A percentile compares a stretch with the other conserved stretches of the same genome.
Evolutionary conservation across 345 rosid genomes (phyloP).

Genomic region (Brassica juncea): DNA sequence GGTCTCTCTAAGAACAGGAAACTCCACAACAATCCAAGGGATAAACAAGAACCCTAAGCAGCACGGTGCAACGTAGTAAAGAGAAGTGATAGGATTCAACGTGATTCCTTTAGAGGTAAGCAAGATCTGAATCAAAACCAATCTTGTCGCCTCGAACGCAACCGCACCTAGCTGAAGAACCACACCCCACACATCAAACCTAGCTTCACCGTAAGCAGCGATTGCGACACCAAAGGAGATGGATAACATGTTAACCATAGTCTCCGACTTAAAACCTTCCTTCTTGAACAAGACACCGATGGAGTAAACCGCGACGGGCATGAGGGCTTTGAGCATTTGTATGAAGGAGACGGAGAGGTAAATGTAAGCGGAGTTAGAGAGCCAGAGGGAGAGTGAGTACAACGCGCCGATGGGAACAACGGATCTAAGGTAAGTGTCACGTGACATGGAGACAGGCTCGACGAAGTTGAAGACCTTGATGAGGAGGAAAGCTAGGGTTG

Average conservation of each 20-base stretch:
- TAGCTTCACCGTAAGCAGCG: neutral
- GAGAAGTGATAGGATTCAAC: neutral
- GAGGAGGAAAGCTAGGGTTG: neutral
- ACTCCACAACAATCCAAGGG: constrained; percentile 6
- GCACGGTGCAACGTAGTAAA: neutral
- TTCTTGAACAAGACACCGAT: neutral
- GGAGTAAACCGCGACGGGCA: neutral
- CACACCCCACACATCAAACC: neutral
- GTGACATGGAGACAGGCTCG: neutral
- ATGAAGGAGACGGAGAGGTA: neutral
- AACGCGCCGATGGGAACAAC: neutral
- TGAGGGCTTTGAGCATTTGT: neutral
- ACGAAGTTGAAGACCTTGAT: neutral
- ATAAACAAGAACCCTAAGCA: neutral
- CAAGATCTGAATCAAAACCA: neutral
- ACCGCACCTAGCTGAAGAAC: neutral
- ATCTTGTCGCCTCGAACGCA: neutral
- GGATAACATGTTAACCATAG: neutral
- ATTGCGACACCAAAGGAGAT: neutral
- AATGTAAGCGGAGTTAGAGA: neutral
- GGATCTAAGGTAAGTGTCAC: neutral
- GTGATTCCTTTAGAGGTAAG: neutral
- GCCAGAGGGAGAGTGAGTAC: neutral
- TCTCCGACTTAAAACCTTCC: neutral
- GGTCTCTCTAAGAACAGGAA: neutral